Evolutionary conservation across 129 eudicot species (phyloP).

Genomic region (Oenanthe sinensis): DNA sequence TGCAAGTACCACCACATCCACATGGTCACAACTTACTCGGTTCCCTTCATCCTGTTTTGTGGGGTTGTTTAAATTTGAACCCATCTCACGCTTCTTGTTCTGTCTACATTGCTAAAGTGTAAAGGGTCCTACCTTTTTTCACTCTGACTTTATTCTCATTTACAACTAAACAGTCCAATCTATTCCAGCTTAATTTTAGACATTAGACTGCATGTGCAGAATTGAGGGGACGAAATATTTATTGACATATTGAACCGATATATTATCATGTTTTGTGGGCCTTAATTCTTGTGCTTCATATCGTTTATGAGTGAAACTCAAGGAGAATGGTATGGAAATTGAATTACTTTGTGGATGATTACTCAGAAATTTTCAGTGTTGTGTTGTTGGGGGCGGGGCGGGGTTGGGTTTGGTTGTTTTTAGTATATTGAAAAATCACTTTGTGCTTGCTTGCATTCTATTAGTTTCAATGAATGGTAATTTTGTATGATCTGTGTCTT

Average conservation of each 20-base stretch:
- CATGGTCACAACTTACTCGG: conserved; percentile 3
- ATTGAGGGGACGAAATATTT: not conserved
- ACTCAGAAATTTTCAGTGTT: too few species aligned
- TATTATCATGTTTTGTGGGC: not conserved
- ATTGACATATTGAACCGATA: not conserved
- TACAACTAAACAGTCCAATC: not conserved
- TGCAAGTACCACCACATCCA: conserved; percentile 1
- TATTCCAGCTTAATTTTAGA: not conserved
- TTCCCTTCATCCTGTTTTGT: not conserved
- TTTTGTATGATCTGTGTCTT: too few species aligned
- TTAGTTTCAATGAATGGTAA: too few species aligned
- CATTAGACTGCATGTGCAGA: not conserved
- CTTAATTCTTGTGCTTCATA: not conserved
- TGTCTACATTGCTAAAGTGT: conserved; percentile 1
- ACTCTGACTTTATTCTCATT: not conserved
- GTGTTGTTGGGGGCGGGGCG: too few species aligned
- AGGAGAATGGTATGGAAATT: not conserved
- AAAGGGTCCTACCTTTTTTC: not conserved
- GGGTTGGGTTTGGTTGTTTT: too few species aligned
- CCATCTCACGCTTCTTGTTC: not conserved
- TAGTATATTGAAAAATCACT: too few species aligned
- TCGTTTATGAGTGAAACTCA: not conserved
- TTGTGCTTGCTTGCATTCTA: too few species aligned
- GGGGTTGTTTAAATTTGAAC: conserved; percentile 2
- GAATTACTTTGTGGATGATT: not conserved